Base-by-base conservation (phyloP, 2,329 filamentous ascomycete genomes). In the Aspergillus sp. region DNA sequence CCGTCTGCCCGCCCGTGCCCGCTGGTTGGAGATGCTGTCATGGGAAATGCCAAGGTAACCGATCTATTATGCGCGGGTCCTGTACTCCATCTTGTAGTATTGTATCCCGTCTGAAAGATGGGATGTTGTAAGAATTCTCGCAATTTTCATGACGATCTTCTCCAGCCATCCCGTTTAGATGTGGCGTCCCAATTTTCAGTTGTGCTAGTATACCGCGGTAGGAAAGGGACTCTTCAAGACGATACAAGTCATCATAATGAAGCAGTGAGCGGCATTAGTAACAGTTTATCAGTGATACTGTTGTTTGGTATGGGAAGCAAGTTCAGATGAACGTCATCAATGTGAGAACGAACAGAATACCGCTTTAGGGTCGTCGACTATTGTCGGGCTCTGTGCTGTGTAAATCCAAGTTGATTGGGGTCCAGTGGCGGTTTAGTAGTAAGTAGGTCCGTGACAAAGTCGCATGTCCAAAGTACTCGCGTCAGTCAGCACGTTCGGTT, bases 121-220 rank as follows among this genome's bases (percentile, higher is more conserved):
- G 25, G 25, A 25, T 17, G 10, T 42, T 22, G 43, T 38, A 52
- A 44, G 12, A 41, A 51, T 46, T 27, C 30, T 43, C 49, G 19
- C n/a, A 23, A 39, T 17, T 23, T 32, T 41, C 19, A 51, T 47
- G 44, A 51, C 10, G 51, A 53, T 53, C 51, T 47, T 17, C 15
- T 35, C 15, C 15, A n/a, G 7, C 33, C n/a, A 17, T n/a, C 33
- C 15, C 33, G 15, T 35, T 35, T 9, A 12, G 9, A 30, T 30
- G 9, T 12, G 25, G 25, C 25, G 25, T 30, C 12, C 25, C 25
- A 30, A 12, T 4, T 35, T 35, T 35, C 13, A 17, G 33, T 35
- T 35, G 33, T 30, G 25, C 25, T 10, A 30, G 25, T 5, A 30
- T 30, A 10, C 25, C 10, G 9, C 25, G 4, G 25, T 30, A 10